Percentiles rank a stretch among this genome's conserved stretches.
phyloP scores from a whole-genome alignment of 2,329 filamentous ascomycete genomes.

The Madurella mycetomatis region DNA sequence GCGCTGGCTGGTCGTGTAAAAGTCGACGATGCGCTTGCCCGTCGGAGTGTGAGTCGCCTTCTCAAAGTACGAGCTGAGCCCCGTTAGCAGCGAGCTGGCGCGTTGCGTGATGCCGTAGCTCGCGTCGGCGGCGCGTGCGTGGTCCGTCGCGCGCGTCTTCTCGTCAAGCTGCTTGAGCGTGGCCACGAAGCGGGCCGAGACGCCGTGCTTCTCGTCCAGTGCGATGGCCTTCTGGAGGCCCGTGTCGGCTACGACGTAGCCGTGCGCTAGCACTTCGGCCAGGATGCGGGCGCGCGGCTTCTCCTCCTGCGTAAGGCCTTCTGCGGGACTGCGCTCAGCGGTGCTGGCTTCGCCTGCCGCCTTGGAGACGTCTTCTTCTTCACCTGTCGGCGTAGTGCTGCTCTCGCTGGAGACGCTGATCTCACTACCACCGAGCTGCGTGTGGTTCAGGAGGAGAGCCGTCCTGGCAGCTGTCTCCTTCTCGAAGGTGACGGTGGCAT shows the following conservation, averaged over 20 bases:
- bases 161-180: constrained; percentile 73
- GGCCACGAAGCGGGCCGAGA: constrained; percentile 72
- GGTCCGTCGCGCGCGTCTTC: constrained; percentile 84
- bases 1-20: constrained; percentile 80
- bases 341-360: constrained; percentile 39
- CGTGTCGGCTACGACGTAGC: constrained; percentile 73
- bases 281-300: constrained; percentile 92
- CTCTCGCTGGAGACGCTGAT: constrained; percentile 68
- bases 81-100: constrained; percentile 59
- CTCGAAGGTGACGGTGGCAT: constrained; percentile 91
- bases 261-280: constrained; percentile 94
- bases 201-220: constrained; percentile 84
- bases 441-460: constrained; percentile 93
- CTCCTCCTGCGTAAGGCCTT: constrained; percentile 87
- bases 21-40: constrained; percentile 79
- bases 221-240: constrained; percentile 80
- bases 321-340: constrained; percentile 55
- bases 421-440: constrained; percentile 81
- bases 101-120: constrained; percentile 77
- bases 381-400: constrained; percentile 51
- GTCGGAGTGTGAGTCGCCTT: constrained; percentile 84
- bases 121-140: constrained; percentile 76
- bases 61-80: constrained; percentile 86
- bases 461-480: constrained; percentile 97
- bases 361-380: constrained; percentile 29